Evolutionary conservation across 306 rosid genomes (phyloP), one percentile per base, ranked within the genome.

Genomic region (Sindora glabra): DNA sequence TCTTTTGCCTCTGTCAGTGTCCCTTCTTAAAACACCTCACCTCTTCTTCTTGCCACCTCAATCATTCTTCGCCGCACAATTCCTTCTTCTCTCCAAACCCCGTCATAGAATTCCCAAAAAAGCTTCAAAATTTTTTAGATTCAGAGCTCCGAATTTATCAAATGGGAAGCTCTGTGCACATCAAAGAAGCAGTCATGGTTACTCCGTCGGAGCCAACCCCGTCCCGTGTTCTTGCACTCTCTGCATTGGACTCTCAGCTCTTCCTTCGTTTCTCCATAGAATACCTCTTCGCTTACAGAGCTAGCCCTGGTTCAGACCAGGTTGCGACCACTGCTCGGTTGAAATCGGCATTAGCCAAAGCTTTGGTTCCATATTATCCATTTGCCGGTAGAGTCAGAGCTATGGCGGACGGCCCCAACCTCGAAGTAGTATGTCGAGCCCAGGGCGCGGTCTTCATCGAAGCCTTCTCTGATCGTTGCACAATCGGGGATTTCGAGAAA

Each of bases 241-340:
- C 97, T 0, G 62, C 96, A 17, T 21, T 91, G 3, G 97, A 91
- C 39, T 91, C 96, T 1, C 97, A 91, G 41, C 95, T 79, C 72
- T 91, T 91, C 67, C 87, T 91, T 19, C 96, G 96, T 19, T 91
- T 91, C 80, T 83, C 87, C 5, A 77, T 87, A 1, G 97, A 91
- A 60, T 91, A 87, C 57, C 92, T 91, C 48, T 13, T 87, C 0
- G 21, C 87, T 9, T 91, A 81, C 77, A 46, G n/a, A 22, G 75
- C 84, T 18, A 11, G 19, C 6, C 71, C 79, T 4, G 57, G 41
- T 38, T 24, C 58, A 2, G 77, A 87, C 70, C 77, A 13, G 1
- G 15, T 7, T 1, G 17, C 78, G 5, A 40, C 75, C 36, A 4
- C 66, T 0, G 56, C 89, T 2, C 68, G 80, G 1, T 46, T 91